These are phyloP conservation scores for Physaria fendleri DNA, from an alignment of 345 rosid species.

Conservation along the genomic window DNA sequence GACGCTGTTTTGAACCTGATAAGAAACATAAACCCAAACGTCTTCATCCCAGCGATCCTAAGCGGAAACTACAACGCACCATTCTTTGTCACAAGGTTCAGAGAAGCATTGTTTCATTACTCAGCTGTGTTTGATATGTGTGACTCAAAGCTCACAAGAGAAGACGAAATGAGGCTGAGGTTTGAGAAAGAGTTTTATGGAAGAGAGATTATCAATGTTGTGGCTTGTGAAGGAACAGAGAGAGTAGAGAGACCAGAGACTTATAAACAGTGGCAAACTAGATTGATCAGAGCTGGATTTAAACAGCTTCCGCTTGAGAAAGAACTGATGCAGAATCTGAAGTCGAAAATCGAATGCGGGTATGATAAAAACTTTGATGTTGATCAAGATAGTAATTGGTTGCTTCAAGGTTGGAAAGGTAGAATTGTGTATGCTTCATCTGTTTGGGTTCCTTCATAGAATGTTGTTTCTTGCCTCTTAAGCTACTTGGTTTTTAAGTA, in stretches of 20 bases:
- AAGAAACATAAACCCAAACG: constrained; percentile 49
- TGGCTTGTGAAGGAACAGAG: constrained; percentile 74
- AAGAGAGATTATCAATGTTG: constrained; percentile 47
- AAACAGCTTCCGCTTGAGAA: constrained; percentile 47
- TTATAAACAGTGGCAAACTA: constrained; percentile 69
- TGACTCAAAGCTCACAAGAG: constrained; percentile 39
- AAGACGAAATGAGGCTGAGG: constrained; percentile 51
- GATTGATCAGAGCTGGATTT: constrained; percentile 61
- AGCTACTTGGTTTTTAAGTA: background rate
- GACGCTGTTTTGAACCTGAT: constrained; percentile 50
- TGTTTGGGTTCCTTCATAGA: constrained; percentile 48
- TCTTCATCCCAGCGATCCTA: constrained; percentile 35
- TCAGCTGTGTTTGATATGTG: constrained; percentile 61
- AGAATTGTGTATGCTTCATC: constrained; percentile 58
- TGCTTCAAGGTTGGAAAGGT: constrained; percentile 88
- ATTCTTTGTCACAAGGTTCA: constrained; percentile 65
- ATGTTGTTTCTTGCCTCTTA: background rate
- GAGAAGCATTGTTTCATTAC: constrained; percentile 73
- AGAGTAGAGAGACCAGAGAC: constrained; percentile 84
- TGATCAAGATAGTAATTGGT: constrained; percentile 53
- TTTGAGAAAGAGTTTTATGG: constrained; percentile 61
- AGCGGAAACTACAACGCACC: constrained; percentile 68
- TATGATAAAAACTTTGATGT: constrained; percentile 50
- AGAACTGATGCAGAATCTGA: constrained; percentile 38
- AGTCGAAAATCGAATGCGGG: constrained; percentile 27